Evolutionary conservation across 352 stramenopile genomes (phyloP).

Genomic region (Globisporangium okanoganense): DNA sequence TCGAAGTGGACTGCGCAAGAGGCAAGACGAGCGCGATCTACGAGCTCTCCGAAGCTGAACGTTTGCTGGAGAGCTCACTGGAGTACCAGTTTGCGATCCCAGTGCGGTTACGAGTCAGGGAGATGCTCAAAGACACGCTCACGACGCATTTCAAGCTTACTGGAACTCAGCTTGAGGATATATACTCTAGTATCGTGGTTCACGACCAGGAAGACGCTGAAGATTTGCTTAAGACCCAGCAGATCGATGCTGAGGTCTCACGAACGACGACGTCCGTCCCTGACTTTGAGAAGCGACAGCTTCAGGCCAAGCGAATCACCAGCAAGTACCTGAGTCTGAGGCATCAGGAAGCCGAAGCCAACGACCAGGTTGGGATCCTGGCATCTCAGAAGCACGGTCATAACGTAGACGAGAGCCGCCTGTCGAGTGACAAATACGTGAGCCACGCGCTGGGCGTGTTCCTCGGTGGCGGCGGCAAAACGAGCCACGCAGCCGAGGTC

Average conservation of each 20-base stretch:
- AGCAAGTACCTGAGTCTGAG: constrained; percentile 34
- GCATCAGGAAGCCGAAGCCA: background rate
- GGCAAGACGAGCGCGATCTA: constrained; percentile 53
- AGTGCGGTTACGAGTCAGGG: constrained; percentile 34
- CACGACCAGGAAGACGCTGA: background rate
- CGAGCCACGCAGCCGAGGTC: constrained; percentile 27
- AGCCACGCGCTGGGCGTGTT: constrained; percentile 31
- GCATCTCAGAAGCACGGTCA: background rate
- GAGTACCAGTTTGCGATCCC: constrained; percentile 28
- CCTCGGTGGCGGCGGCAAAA: constrained; percentile 23
- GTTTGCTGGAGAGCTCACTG: constrained; percentile 11
- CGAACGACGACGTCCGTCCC: background rate
- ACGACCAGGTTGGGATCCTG: background rate
- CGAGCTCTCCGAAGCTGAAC: constrained; percentile 47
- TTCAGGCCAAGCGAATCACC: constrained; percentile 18
- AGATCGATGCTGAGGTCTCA: constrained; percentile 5
- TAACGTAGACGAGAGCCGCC: background rate
- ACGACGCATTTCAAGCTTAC: constrained; percentile 20
- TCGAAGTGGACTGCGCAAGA: constrained; percentile 45
- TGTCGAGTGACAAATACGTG: constrained; percentile 49
- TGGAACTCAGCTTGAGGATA: constrained; percentile 1
- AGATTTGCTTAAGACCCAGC: constrained; percentile 1
- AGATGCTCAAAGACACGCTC: constrained; percentile 53
- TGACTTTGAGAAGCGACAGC: constrained; percentile 23
- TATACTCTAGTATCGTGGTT: constrained; percentile 7